phyloP scores from a whole-genome alignment of 1,284 basidiomycete genomes.

The Bjerkandera adusta region DNA sequence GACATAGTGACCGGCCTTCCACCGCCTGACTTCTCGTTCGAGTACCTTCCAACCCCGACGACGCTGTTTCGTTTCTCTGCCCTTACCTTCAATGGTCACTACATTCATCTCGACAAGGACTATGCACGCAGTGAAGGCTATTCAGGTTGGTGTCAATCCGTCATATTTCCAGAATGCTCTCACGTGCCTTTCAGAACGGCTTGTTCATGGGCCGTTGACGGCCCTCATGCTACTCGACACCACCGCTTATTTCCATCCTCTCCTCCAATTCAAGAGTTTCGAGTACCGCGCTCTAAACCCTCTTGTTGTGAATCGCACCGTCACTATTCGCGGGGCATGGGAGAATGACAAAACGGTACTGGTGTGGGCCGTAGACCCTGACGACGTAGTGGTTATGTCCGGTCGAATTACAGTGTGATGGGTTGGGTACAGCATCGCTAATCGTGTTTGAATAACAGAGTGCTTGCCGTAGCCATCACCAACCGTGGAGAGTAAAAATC shows the following conservation, averaged over 20 bases:
- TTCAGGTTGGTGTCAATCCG: conserved; percentile 46
- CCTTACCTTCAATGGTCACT: conserved; percentile 76
- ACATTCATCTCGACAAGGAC: conserved; percentile 72
- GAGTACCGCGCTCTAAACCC: conserved; percentile 78
- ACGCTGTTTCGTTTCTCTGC: conserved; percentile 85
- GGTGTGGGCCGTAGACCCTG: conserved; percentile 31
- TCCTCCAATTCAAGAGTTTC: conserved; percentile 47
- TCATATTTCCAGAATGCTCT: neutral
- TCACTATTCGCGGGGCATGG: conserved; percentile 55
- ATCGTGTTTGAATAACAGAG: too few relatives aligned
- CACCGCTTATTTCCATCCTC: conserved; percentile 45
- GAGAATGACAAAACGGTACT: conserved; percentile 28
- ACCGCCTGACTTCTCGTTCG: conserved; percentile 55
- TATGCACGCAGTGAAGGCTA: conserved; percentile 77
- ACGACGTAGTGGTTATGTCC: conserved; percentile 69
- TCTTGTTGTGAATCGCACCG: conserved; percentile 59
- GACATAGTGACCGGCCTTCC: conserved; percentile 52
- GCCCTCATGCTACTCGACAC: conserved; percentile 75
- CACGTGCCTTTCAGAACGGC: conserved; percentile 48
- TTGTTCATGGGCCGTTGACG: conserved; percentile 82
- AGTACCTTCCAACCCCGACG: conserved; percentile 63
- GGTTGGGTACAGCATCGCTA: neutral
- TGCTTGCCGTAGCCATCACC: too few relatives aligned
- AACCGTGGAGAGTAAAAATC: too few relatives aligned
- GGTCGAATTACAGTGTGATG: conserved; percentile 34